Base-by-base conservation (phyloP, 2,329 filamentous ascomycete species). In the Geosmithia flava region DNA sequence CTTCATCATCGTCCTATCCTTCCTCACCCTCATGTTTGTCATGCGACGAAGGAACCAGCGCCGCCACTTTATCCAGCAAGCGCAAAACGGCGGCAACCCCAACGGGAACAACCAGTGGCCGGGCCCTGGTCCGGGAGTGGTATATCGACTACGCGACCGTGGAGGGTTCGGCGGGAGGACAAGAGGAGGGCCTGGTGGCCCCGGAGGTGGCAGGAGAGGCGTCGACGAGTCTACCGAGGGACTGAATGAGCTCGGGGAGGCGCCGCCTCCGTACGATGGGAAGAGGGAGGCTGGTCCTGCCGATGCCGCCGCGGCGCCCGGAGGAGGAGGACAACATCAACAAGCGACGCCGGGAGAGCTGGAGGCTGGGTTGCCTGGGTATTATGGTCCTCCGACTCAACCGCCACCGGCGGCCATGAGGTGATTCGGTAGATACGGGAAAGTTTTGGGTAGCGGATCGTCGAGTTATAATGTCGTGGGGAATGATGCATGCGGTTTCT, bases 171-270 rank as follows among this genome's bases (percentile, higher is more conserved):
- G 40, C 40, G 17, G 37, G 13, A 40, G 62, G 54, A 59, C 60
- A 52, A 51, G 57, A n/a, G 43, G 27, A 15, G 10, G 7, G 41
- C 10, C 11, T n/a, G 43, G 33, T 16, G 6, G 17, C 37, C 19
- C 40, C 16, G 20, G 30, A 50, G 37, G 45, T 39, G 43, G 13
- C 42, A 17, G 45, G 45, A 43, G 44, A 49, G 39, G 15, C 39
- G 43, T 20, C 48, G 52, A 44, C 48, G 52, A 44, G 45, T 53
- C 7, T 1, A 48, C 50, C 13, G 80, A 84, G 53, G 81, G 81
- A 0, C 60, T 83, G 49, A 73, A 84, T 57, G 80, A 83, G 63
- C 61, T 72, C 42, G 81, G 80, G 27, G 78, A 83, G 59, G 77
- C 80, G 10, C 81, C 81, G 46, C 81, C 81, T 45, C 78, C 80